Evolutionary conservation across 2,329 filamentous ascomycete species (phyloP), one percentile per base, ranked within the genome.

Genomic region (Westerdykella sp.): DNA sequence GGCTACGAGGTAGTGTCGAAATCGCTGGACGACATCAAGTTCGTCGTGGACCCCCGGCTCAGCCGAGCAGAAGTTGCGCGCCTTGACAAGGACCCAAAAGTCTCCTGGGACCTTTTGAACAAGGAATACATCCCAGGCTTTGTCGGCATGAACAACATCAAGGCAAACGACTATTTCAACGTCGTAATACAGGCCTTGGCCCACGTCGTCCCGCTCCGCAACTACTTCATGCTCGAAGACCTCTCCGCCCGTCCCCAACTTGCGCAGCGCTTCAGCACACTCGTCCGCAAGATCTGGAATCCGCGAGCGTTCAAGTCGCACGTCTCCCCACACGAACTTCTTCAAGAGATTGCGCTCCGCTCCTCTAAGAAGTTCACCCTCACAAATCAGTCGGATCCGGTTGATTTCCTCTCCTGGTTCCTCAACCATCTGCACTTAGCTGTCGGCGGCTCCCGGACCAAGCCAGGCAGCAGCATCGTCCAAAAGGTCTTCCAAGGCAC

Each of bases 71-170:
- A 97, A 60, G 90, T 97, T 25, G 76, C 80, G 57, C 80, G 81
- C 57, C 72, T 97, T 52, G 93, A 97, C 69, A 82, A 73, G 59
- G 74, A 75, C 52, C 72, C 73, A 41, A 75, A 76, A 59, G 75
- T 73, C 14, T 79, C 81, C 36, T 89, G 84, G 78, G 91, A 95
- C 58, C 76, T 97, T 34, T 75, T 76, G 39, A 88, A 88, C 50
- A 87, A 85, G 67, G 81, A 85, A 63, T 98, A 98, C 69, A 84
- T 84, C 53, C 93, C 93, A 15, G 91, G 93, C 5, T 98, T 90
- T 64, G 88, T 98, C 48, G 93, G 93, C 53, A 94, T 98, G 87
- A 98, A 98, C 76, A 98, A 98, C 70, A 96, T 98, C 76, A 98
- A 98, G 69, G 88, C 93, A 45, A 98, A 98, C 70, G 93, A 98